Conservation (phyloP, 768 basidiomycete species). For the Chlorophyllum brunneum region DNA sequence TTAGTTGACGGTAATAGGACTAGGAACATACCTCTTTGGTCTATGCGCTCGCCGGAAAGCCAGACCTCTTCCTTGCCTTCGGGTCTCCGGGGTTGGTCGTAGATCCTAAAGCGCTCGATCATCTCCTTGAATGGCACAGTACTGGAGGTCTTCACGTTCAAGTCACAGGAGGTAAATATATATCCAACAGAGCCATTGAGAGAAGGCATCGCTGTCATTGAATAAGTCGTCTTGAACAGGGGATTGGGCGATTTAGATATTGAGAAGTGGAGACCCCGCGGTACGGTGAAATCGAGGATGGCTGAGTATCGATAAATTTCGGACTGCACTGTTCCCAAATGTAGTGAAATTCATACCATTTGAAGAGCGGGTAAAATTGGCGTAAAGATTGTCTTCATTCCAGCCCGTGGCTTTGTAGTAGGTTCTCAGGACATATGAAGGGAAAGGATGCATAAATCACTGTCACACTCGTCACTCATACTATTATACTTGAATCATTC, state of each 20-base stretch:
- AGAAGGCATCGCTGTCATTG: conserved; percentile 90
- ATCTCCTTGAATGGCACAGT: conserved; percentile 84
- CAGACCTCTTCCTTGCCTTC: conserved; percentile 78
- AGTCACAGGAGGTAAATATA: conserved; percentile 85
- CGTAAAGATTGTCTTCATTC: conserved; percentile 95
- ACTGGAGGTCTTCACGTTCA: conserved; percentile 66
- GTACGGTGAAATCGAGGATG: conserved; percentile 88
- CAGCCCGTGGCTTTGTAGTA: conserved; percentile 94
- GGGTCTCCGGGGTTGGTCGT: conserved; percentile 76
- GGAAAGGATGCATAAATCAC: conserved; percentile 73
- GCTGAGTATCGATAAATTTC: conserved; percentile 50
- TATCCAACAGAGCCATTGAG: conserved; percentile 92
- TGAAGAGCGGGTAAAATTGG: conserved; percentile 86
- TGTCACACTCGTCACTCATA: conserved; percentile 2
- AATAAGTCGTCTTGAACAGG: conserved; percentile 85
- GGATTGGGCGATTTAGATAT: conserved; percentile 88
- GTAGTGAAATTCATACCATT: conserved; percentile 49
- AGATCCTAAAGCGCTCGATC: conserved; percentile 83
- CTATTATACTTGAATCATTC: too few species aligned
- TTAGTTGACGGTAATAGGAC: background rate
- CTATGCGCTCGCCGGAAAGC: conserved; percentile 74
- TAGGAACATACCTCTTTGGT: conserved; percentile 57
- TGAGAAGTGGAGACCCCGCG: conserved; percentile 72
- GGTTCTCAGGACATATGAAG: conserved; percentile 81
- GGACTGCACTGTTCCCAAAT: too few species aligned